These are phyloP conservation scores for Aphanomyces astaci DNA, from an alignment of 352 stramenopile genomes.

Conservation along the genomic window DNA sequence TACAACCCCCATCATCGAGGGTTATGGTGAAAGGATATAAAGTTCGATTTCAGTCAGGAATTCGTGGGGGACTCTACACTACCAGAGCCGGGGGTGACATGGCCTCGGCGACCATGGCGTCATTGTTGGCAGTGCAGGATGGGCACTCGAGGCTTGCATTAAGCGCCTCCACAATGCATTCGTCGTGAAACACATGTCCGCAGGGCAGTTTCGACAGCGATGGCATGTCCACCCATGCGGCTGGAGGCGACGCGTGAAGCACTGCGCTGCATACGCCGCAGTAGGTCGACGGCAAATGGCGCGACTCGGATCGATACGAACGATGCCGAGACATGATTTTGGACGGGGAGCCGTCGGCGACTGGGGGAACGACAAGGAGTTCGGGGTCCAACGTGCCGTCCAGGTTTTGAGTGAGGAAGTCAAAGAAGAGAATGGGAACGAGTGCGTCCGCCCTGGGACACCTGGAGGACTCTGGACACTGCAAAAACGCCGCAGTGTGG, in stretches of 20 bases:
- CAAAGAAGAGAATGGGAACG: neutral
- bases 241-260: neutral
- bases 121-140: conserved; percentile 30
- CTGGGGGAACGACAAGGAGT: neutral
- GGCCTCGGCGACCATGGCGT: neutral
- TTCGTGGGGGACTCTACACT: too few relatives aligned
- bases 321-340: neutral
- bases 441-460: neutral
- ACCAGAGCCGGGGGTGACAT: too few relatives aligned
- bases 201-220: neutral
- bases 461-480: neutral
- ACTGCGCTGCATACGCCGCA: neutral
- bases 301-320: neutral
- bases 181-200: conserved; percentile 37
- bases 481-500: neutral
- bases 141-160: conserved; percentile 60
- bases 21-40: too few relatives aligned
- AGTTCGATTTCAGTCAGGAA: too few relatives aligned
- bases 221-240: neutral
- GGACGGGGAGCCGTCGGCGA: neutral
- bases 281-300: neutral
- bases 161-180: conserved; percentile 69
- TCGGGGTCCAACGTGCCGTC: neutral
- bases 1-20: too few relatives aligned
- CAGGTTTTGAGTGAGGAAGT: neutral